Evolutionary conservation across 176 grass and related monocot species (phyloP).

Genomic region (Phoenix dactylifera): DNA sequence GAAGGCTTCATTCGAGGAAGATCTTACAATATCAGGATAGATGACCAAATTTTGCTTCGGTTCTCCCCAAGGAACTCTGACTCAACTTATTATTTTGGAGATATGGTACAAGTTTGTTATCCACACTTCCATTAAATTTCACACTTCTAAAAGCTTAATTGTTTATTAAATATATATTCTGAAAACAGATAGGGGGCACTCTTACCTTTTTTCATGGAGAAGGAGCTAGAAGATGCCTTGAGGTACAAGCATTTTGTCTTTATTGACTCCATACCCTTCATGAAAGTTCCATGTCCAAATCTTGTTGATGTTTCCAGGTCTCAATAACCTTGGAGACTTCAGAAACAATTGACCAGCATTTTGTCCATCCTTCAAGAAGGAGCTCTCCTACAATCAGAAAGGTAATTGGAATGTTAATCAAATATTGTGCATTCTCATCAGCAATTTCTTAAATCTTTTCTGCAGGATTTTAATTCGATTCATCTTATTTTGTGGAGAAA

Average conservation of each 20-base stretch:
- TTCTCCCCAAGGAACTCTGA: slow-evolving; percentile 95
- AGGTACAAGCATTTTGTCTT: slow-evolving; percentile 40
- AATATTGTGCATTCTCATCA: too few species aligned
- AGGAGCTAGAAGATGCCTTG: slow-evolving; percentile 58
- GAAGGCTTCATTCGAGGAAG: slow-evolving; percentile 75
- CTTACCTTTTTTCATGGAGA: slow-evolving; percentile 81
- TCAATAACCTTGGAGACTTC: slow-evolving; percentile 83
- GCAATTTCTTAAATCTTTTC: background rate
- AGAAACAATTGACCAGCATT: slow-evolving; percentile 71
- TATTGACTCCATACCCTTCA: slow-evolving; percentile 11
- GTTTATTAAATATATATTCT: slow-evolving; percentile 20
- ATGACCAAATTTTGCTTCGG: slow-evolving; percentile 76
- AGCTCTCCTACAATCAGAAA: slow-evolving; percentile 82
- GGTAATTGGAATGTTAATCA: slow-evolving; percentile 25
- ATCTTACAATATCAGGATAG: slow-evolving; percentile 96
- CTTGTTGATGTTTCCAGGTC: slow-evolving; percentile 33
- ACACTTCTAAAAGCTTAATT: slow-evolving; percentile 9
- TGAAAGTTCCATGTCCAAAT: background rate
- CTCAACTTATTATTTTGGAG: slow-evolving; percentile 95
- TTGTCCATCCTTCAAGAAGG: slow-evolving; percentile 93
- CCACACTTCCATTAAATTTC: background rate
- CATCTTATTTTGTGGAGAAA: background rate
- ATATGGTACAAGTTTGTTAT: slow-evolving; percentile 48
- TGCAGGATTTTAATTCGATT: background rate
- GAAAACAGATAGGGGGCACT: slow-evolving; percentile 73